phyloP scores from a whole-genome alignment of 768 basidiomycete species.

The Asterophora lycoperdoides region DNA sequence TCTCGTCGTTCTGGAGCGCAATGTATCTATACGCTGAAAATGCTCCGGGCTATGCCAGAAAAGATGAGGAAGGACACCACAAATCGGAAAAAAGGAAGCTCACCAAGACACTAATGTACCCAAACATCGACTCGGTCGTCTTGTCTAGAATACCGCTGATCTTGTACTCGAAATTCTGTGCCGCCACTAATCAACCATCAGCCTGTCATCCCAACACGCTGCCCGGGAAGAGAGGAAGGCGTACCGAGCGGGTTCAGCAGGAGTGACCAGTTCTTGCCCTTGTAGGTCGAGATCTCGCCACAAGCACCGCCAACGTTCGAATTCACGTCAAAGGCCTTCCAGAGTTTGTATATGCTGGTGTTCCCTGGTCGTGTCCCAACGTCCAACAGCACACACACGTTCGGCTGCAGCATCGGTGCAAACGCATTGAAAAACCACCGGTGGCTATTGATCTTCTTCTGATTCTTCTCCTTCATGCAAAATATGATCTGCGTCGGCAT shows the following conservation, averaged over 20 bases:
- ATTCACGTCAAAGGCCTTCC: conserved; percentile 92
- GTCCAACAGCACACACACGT: conserved; percentile 88
- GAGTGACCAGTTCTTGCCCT: conserved; percentile 82
- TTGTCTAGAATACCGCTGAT: conserved; percentile 89
- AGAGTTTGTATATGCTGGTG: conserved; percentile 88
- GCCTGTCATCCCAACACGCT: neutral
- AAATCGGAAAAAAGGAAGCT: conserved; percentile 10
- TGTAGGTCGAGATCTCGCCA: conserved; percentile 93
- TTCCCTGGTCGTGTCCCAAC: conserved; percentile 90
- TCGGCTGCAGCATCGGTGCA: conserved; percentile 80
- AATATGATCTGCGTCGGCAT: conserved; percentile 94
- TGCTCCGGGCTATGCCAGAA: conserved; percentile 64
- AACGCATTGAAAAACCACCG: conserved; percentile 98
- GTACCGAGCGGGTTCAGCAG: conserved; percentile 81
- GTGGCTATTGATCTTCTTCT: conserved; percentile 96
- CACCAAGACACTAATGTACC: conserved; percentile 94
- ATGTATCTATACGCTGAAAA: conserved; percentile 93
- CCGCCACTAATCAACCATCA: conserved; percentile 56
- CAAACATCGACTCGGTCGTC: conserved; percentile 83
- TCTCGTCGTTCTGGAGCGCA: conserved; percentile 80
- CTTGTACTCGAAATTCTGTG: conserved; percentile 97
- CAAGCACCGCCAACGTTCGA: conserved; percentile 94
- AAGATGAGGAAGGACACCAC: neutral
- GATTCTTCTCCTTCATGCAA: conserved; percentile 89
- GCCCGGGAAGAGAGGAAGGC: conserved; percentile 12